A percentile compares a stretch with the other conserved stretches of the same genome.
These are phyloP conservation scores for Podila minutissima DNA, from an alignment of 192 early-diverging fungal species.

Conservation along the genomic window DNA sequence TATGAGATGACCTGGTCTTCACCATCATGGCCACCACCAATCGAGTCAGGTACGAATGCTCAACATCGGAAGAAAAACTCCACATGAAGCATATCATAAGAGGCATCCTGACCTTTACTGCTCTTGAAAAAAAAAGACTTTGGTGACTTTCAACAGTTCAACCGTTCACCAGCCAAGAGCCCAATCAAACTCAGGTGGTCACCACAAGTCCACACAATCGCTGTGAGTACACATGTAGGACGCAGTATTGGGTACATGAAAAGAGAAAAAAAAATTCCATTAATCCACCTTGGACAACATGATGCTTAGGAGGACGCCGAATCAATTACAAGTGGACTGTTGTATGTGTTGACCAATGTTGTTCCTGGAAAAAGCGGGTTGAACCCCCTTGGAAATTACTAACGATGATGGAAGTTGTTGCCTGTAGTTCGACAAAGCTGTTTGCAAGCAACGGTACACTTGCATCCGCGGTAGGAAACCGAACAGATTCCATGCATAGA, in stretches of 20 bases:
- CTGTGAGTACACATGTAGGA: background rate
- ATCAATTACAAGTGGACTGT: conserved; percentile 5
- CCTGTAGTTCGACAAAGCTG: conserved; percentile 16
- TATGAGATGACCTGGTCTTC: too few species aligned
- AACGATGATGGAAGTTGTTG: background rate
- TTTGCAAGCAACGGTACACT: background rate
- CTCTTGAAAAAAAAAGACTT: too few species aligned
- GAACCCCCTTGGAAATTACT: background rate
- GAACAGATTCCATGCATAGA: background rate
- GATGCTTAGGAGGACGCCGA: conserved; percentile 14
- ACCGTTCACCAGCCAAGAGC: background rate
- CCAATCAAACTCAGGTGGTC: conserved; percentile 20
- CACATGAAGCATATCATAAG: too few species aligned
- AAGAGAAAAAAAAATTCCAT: background rate
- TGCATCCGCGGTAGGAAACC: background rate
- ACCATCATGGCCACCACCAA: too few species aligned
- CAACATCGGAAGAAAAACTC: too few species aligned
- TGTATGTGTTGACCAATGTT: background rate
- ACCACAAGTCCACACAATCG: conserved; percentile 19
- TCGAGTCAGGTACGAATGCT: too few species aligned
- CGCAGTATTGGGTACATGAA: too few species aligned
- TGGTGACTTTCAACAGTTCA: too few species aligned
- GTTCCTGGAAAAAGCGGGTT: too few species aligned
- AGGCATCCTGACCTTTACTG: too few species aligned
- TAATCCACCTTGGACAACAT: background rate